Base-by-base conservation (phyloP, 1,284 basidiomycete species). In the Sporisorium exsertum region DNA sequence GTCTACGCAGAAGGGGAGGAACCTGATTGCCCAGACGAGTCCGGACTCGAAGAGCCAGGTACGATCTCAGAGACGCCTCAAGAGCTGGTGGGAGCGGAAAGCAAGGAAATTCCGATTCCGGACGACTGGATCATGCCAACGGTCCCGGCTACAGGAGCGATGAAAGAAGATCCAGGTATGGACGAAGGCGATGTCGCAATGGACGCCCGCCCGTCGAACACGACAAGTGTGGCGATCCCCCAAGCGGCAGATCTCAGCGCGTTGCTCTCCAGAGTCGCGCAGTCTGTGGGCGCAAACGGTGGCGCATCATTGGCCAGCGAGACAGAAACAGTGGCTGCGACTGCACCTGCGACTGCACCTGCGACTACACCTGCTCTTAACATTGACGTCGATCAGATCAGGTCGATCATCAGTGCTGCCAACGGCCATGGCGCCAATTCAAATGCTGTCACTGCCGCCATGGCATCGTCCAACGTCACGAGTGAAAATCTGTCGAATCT, bases 381-480 rank as follows among this genome's bases (percentile, higher is more conserved):
- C 22, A 46, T 75, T 26, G 69, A 76, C 43, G n/a, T 49, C 20
- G 57, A 49, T 33, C 49, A 64, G 15, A 33, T 76, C 6, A 54
- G 61, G n/a, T 62, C 69, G 26, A 64, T 77, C 29, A 46, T 77
- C 35, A 37, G 54, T 4, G 45, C 53, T 22, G 61, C 67, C 32
- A 64, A 72, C 3, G 60, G 65, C 22, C 51, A 20, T 12, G 55
- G 45, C 2, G 37, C 62, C 18, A 22, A 7, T 24, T 29, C 54
- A 3, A 61, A 56, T 8, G 58, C 62, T n/a, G 58, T 66, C 10
- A 62, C 58, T 10, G 50, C 57, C 4, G 58, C 64, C 12, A 49
- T 58, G 32, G 52, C 64, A 13, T 52, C 59, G 12, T 29, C 42
- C 16, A 59, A 58, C 29, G 54, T 49, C 3, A 43, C 58, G 18